Conservation (phyloP, 495 filamentous ascomycete species). For the Neurospora sp. region DNA sequence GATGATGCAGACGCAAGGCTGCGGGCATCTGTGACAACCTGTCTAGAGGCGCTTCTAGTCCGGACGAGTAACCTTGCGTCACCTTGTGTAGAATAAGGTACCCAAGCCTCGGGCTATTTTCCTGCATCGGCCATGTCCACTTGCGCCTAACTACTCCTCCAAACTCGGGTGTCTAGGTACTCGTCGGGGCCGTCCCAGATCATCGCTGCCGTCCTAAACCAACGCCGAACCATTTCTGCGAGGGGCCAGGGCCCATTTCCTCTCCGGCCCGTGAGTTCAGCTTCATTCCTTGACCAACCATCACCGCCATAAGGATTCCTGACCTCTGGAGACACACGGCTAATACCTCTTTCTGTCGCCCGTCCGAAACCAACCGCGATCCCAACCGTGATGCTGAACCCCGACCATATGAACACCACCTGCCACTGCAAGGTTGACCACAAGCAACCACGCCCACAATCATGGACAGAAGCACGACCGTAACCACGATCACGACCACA, state of each 20-base stretch:
- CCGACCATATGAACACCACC: not conserved
- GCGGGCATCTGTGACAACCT: not conserved
- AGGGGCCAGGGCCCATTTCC: not conserved
- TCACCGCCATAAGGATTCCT: not conserved
- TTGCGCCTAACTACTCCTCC: not conserved
- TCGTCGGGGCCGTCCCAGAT: not conserved
- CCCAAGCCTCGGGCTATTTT: not conserved
- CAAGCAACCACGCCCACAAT: not conserved
- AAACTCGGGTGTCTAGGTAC: not conserved
- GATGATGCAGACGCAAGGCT: not conserved
- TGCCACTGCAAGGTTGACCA: not conserved
- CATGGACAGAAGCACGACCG: not conserved
- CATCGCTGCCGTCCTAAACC: not conserved
- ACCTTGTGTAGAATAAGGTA: not conserved
- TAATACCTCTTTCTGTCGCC: not conserved
- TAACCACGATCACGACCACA: not conserved
- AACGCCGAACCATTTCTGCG: not conserved
- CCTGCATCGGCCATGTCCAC: not conserved
- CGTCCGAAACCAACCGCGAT: not conserved
- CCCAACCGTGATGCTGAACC: not conserved
- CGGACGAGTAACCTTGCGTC: not conserved
- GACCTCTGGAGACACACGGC: not conserved
- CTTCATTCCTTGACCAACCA: not conserved
- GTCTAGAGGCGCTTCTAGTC: not conserved
- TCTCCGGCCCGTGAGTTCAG: not conserved